phyloP scores from a whole-genome alignment of 768 basidiomycete genomes.

The Naganishia kalamii region DNA sequence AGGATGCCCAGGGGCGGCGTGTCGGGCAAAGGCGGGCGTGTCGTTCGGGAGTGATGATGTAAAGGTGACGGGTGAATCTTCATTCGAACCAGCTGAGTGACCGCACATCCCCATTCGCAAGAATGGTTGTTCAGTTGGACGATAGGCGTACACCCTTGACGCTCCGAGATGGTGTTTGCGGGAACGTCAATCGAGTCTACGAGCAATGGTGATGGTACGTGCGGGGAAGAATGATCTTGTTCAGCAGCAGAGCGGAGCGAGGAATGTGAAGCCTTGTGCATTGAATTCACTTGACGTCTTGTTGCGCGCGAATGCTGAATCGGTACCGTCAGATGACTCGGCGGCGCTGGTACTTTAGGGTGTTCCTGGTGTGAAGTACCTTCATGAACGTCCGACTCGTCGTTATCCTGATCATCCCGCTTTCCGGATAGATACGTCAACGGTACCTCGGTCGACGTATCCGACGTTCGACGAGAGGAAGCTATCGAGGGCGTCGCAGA shows the following conservation, averaged over 20 bases:
- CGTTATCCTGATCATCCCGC: neutral
- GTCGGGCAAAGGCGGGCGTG: neutral
- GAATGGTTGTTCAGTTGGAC: conserved; percentile 1
- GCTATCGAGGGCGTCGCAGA: neutral
- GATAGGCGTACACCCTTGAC: conserved; percentile 13
- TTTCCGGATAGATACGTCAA: neutral
- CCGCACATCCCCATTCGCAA: conserved; percentile 7
- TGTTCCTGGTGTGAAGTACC: neutral
- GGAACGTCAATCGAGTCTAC: conserved; percentile 1
- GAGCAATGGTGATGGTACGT: neutral
- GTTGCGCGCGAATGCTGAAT: conserved; percentile 5
- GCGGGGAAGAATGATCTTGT: neutral
- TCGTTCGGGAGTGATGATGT: neutral
- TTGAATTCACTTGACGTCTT: neutral
- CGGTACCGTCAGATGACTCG: neutral
- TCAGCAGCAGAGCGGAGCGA: neutral
- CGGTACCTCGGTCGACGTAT: neutral
- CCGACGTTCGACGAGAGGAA: conserved; percentile 5
- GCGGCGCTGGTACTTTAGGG: neutral
- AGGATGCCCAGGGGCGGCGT: conserved; percentile 11
- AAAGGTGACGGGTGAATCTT: neutral
- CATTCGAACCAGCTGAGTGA: conserved; percentile 8
- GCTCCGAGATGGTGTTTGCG: conserved; percentile 6
- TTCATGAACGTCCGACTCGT: neutral
- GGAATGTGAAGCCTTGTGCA: conserved; percentile 1